phyloP scores from a whole-genome alignment of 148 eudicot species.

The Rhododendron simsii region DNA sequence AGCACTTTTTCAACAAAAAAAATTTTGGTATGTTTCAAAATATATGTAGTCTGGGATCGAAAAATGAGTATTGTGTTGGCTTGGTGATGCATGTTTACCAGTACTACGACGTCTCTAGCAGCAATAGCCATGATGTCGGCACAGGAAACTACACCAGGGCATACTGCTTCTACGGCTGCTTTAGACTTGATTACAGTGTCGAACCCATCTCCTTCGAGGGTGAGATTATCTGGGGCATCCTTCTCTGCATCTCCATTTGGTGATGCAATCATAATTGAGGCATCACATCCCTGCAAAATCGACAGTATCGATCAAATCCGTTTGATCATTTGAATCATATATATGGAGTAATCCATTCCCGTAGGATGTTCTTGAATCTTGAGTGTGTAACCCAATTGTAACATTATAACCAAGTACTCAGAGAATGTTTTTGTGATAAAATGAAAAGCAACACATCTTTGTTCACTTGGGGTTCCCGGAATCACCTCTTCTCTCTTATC shows the following conservation, averaged over 20 bases:
- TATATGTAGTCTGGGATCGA: not conserved
- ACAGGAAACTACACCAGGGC: conserved; percentile 81
- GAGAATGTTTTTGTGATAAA: no score
- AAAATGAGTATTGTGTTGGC: not conserved
- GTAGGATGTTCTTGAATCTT: not conserved
- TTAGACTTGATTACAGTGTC: conserved; percentile 72
- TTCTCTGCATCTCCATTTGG: conserved; percentile 67
- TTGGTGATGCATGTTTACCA: conserved; percentile 34
- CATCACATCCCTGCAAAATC: conserved; percentile 78
- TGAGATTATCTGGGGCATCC: conserved; percentile 55
- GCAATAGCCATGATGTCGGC: conserved; percentile 79
- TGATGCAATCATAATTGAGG: conserved; percentile 62
- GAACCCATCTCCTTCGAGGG: conserved; percentile 77
- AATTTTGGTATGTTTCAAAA: not conserved
- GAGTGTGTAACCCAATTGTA: not conserved
- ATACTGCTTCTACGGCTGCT: conserved; percentile 63
- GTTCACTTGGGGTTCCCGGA: no score
- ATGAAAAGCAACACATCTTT: no score
- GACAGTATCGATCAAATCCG: not conserved
- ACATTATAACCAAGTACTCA: no score
- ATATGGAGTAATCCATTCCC: not conserved
- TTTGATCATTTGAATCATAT: not conserved
- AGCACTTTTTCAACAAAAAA: not conserved
- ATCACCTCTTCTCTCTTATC: no score
- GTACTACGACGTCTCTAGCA: conserved; percentile 53